Evolutionary conservation across 345 rosid genomes (phyloP).

Genomic region (Hypericum androsaemum): DNA sequence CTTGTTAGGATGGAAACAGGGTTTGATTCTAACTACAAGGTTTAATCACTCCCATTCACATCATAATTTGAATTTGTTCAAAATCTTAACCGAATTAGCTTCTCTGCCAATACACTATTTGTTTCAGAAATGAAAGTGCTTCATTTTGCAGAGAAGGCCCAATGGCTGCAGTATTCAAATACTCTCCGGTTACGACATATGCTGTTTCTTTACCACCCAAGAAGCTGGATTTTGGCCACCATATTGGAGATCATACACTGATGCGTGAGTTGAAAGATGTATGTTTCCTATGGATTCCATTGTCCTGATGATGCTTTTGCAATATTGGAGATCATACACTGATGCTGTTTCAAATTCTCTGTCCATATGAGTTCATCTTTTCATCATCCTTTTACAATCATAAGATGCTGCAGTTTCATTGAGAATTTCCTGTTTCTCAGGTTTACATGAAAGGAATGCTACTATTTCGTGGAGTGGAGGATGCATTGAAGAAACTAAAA

Average conservation of each 20-base stretch:
- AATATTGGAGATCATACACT: conserved; percentile 43
- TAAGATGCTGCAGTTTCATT: conserved; percentile 1
- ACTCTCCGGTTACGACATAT: conserved; percentile 64
- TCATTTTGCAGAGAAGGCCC: conserved; percentile 60
- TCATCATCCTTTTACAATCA: too few species aligned
- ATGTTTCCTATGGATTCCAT: conserved; percentile 20
- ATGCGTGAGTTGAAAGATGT: conserved; percentile 52
- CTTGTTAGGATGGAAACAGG: not conserved
- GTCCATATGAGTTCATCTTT: not conserved
- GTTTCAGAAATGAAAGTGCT: not conserved
- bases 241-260: conserved; percentile 41
- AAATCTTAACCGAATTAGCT: not conserved
- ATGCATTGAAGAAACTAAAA: conserved; percentile 42
- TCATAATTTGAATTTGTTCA: not conserved
- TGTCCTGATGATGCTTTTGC: too few species aligned
- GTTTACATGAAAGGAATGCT: conserved; percentile 45
- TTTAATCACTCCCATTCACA: not conserved
- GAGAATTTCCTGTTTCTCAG: conserved; percentile 26
- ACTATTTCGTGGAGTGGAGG: conserved; percentile 48
- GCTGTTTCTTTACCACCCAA: conserved; percentile 62
- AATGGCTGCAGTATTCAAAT: conserved; percentile 78
- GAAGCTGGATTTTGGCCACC: conserved; percentile 49
- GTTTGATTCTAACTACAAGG: not conserved
- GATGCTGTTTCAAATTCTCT: conserved; percentile 14
- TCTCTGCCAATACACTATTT: not conserved